Conservation (phyloP, 164 flowering plant genomes). For the Aristolochia contorta region DNA sequence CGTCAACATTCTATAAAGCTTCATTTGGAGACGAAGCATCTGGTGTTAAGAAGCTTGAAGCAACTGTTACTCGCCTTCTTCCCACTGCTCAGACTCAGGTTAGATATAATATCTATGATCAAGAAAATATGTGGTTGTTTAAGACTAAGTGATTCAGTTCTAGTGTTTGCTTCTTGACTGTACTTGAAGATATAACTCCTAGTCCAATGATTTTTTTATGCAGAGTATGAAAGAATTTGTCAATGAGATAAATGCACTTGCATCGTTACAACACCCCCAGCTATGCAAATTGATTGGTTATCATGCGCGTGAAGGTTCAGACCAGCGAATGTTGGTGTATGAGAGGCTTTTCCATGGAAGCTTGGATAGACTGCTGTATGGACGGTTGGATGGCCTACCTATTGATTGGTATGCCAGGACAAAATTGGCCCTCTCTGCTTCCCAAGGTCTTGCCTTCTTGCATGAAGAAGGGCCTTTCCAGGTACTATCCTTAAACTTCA, state of each 20-base stretch:
- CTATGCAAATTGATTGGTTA: slow-evolving; percentile 88
- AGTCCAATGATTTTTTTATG: slow-evolving; percentile 2
- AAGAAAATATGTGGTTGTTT: too few relatives aligned
- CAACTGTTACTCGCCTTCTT: slow-evolving; percentile 80
- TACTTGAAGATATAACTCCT: neutral
- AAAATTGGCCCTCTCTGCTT: slow-evolving; percentile 90
- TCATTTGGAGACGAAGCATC: slow-evolving; percentile 73
- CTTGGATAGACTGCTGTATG: slow-evolving; percentile 70
- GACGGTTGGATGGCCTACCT: slow-evolving; percentile 79
- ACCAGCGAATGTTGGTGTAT: slow-evolving; percentile 68
- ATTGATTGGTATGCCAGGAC: slow-evolving; percentile 88
- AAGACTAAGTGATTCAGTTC: neutral
- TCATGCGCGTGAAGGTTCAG: slow-evolving; percentile 91
- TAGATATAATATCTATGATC: neutral
- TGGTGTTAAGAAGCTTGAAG: slow-evolving; percentile 59
- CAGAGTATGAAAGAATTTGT: slow-evolving; percentile 69
- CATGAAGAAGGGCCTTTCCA: slow-evolving; percentile 99
- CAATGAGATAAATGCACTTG: slow-evolving; percentile 61
- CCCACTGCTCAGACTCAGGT: slow-evolving; percentile 40
- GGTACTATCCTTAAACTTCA: slow-evolving; percentile 31
- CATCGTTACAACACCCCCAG: slow-evolving; percentile 80
- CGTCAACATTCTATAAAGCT: slow-evolving; percentile 64
- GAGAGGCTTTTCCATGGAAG: slow-evolving; percentile 95
- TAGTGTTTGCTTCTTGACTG: neutral
- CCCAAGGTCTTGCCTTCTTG: slow-evolving; percentile 90